Percentiles rank a stretch among this genome's conserved stretches.
phyloP scores from a whole-genome alignment of 768 basidiomycete genomes.

The Cubamyces lactineus region DNA sequence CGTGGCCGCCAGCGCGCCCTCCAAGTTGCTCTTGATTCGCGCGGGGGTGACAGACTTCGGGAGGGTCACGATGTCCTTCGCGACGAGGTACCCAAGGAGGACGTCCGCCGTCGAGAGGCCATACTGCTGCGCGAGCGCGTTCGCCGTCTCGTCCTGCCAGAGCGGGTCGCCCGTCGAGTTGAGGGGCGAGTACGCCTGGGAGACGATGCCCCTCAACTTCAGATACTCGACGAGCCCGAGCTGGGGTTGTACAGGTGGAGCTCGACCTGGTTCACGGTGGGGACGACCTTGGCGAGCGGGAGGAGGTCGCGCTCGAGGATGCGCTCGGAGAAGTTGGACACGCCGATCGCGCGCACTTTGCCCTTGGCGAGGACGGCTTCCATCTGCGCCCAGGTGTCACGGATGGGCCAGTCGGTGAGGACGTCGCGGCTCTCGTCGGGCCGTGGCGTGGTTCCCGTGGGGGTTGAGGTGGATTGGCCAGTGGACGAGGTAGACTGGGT shows the following conservation, averaged over 20 bases:
- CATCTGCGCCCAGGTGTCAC: slow-evolving; percentile 85
- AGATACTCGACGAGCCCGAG: slow-evolving; percentile 67
- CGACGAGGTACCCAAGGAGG: slow-evolving; percentile 66
- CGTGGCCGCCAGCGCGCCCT: slow-evolving; percentile 51
- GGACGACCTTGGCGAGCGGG: slow-evolving; percentile 64
- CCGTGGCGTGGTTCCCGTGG: slow-evolving; percentile 63
- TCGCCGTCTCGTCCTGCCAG: slow-evolving; percentile 61
- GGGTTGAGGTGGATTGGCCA: slow-evolving; percentile 82
- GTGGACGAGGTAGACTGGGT: slow-evolving; percentile 66
- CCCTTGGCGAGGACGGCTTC: slow-evolving; percentile 72
- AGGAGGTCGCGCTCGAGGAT: slow-evolving; percentile 75
- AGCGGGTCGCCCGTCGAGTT: slow-evolving; percentile 71
- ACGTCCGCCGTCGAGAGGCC: slow-evolving; percentile 57
- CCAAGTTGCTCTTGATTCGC: slow-evolving; percentile 65
- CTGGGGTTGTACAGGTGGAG: slow-evolving; percentile 75
- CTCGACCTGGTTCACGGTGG: slow-evolving; percentile 78
- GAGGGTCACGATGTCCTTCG: slow-evolving; percentile 65
- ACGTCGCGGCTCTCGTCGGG: slow-evolving; percentile 70
- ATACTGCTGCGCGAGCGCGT: slow-evolving; percentile 62
- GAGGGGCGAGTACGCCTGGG: slow-evolving; percentile 83
- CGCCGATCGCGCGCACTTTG: slow-evolving; percentile 68
- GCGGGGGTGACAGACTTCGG: slow-evolving; percentile 78
- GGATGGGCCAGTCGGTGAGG: slow-evolving; percentile 64
- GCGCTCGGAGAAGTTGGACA: slow-evolving; percentile 73
- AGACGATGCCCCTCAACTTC: slow-evolving; percentile 64